A percentile compares a stretch with the other conserved stretches of the same genome.
Evolutionary conservation across 2,329 filamentous ascomycete species (phyloP).

Genomic region (Seiridium cupressi): DNA sequence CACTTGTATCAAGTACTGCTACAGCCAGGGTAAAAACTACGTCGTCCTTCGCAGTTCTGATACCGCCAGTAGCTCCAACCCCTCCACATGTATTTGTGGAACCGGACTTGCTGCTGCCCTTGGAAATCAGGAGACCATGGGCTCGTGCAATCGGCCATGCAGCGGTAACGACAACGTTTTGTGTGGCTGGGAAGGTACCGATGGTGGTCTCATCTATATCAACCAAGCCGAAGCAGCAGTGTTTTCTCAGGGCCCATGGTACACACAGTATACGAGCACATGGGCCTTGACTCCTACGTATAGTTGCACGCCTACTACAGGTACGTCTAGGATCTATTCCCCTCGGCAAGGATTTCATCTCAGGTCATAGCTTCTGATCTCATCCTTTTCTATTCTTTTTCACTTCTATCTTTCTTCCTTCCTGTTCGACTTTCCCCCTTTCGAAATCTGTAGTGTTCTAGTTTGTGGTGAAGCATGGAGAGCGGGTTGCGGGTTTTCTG

Average conservation of each 20-base stretch:
- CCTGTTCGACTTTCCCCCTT: no score
- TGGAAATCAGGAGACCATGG: background rate
- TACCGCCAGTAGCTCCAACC: no score
- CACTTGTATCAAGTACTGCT: background rate
- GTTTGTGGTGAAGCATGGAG: no score
- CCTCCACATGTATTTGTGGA: background rate
- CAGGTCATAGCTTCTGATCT: no score
- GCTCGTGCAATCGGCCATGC: background rate
- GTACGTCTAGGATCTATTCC: background rate
- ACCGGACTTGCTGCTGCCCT: background rate
- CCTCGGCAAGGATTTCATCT: no score
- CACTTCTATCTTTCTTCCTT: no score
- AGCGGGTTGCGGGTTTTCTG: no score
- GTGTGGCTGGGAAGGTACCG: background rate
- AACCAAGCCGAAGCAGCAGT: background rate
- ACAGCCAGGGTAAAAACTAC: background rate
- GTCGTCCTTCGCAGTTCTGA: background rate
- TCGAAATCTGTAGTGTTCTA: no score
- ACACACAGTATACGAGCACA: background rate
- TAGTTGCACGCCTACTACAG: background rate
- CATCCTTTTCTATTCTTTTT: no score
- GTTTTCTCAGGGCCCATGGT: background rate
- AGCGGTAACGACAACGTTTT: background rate
- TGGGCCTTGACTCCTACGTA: background rate
- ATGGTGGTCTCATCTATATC: background rate